Conservation (phyloP, 768 basidiomycete species). For the Saitozyma sp. region DNA sequence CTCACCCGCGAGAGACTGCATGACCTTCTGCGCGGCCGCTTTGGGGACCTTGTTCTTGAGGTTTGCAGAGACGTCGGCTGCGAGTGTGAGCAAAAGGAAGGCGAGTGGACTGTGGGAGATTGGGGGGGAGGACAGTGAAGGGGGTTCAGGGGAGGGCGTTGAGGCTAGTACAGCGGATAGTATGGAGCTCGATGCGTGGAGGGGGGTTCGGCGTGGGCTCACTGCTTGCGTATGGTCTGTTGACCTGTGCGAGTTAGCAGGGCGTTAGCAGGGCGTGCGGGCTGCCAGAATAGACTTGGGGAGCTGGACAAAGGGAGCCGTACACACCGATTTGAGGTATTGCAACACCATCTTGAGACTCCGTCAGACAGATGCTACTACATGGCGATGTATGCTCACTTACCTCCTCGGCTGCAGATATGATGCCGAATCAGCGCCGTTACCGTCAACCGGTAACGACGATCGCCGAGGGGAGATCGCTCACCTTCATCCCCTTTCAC, state of each 20-base stretch:
- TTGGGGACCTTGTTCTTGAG: conserved; percentile 86
- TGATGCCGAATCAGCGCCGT: too few relatives aligned
- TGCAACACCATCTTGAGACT: conserved; percentile 59
- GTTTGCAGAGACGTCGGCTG: conserved; percentile 84
- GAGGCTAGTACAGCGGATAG: not conserved
- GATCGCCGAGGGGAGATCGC: not conserved
- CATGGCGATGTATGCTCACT: not conserved
- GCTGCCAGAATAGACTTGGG: conserved; percentile 6
- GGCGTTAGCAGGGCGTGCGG: not conserved
- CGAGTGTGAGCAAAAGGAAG: not conserved
- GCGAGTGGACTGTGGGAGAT: too few relatives aligned
- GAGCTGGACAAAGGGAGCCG: too few relatives aligned
- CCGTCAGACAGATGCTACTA: not conserved
- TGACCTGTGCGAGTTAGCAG: conserved; percentile 63
- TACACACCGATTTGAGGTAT: conserved; percentile 69
- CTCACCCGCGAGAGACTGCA: conserved; percentile 65
- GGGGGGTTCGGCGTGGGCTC: conserved; percentile 2
- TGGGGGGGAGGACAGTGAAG: too few relatives aligned
- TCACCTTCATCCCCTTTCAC: conserved; percentile 52
- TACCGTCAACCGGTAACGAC: too few relatives aligned
- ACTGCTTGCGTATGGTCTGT: conserved; percentile 82
- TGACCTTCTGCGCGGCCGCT: conserved; percentile 77
- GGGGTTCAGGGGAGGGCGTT: too few relatives aligned
- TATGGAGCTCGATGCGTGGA: not conserved
- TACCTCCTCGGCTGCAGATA: conserved; percentile 17